Conservation (phyloP, 305 asterid genomes). For the Coffea humblotiana region DNA sequence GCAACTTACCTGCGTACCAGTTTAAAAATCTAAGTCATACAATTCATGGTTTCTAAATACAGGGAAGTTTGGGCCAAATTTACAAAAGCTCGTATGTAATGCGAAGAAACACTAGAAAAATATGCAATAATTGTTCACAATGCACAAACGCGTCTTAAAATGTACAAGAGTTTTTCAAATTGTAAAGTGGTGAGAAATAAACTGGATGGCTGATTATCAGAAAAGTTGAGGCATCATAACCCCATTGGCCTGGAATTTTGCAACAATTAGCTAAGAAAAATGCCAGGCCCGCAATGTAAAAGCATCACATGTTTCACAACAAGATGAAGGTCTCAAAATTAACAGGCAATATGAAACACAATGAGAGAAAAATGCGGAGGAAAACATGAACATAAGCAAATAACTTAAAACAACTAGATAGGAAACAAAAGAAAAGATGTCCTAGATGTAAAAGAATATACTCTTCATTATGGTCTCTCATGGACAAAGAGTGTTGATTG, state of each 20-base stretch:
- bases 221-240: background rate
- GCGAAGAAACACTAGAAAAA: background rate
- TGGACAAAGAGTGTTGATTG: background rate
- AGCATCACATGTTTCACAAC: background rate
- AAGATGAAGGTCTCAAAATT: background rate
- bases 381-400: slow-evolving; percentile 1
- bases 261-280: background rate
- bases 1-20: background rate
- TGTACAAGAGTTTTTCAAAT: too few relatives aligned
- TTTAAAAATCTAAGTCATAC: background rate
- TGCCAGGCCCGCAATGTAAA: background rate
- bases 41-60: background rate
- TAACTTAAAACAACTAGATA: background rate
- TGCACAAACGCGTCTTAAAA: too few relatives aligned
- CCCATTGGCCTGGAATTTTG: too few relatives aligned
- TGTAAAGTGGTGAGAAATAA: too few relatives aligned
- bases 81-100: background rate
- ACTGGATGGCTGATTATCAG: background rate
- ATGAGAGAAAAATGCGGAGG: background rate
- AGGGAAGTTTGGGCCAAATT: background rate
- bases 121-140: background rate
- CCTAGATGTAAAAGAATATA: background rate
- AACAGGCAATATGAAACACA: background rate
- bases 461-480: background rate
- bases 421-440: background rate